Evolutionary conservation across 73 alveolate genomes (phyloP), one percentile per base, ranked within the genome.

Genomic region (Blepharisma stoltei): DNA sequence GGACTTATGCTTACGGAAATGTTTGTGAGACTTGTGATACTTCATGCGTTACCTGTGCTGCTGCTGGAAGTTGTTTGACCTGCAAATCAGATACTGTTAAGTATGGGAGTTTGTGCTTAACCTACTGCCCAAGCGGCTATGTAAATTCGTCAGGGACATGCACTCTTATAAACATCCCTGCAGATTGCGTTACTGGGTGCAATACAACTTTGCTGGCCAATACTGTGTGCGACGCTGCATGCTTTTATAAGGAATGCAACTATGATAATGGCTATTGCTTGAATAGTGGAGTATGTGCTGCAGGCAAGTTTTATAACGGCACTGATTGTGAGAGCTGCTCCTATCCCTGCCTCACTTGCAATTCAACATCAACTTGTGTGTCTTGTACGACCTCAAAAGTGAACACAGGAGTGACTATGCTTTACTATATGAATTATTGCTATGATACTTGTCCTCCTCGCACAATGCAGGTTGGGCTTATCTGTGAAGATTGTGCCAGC

Each of bases 151-250:
- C 6, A 20, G 67, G 50, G 53, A 53, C 27, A 49, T 65, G 25
- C 76, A 76, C 54, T 32, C 32, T 69, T 6, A 54, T 70, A 60
- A n/a, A 37, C 46, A 23, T 69, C 18, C 52, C 81, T 6, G 4
- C 60, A 21, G 60, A 37, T 6, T 78, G 85, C 18, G 55, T 82
- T 27, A 54, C 71, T 54, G 85, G 85, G 60, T 78, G 85, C 54
- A 37, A 14, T 0, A 1, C 0, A 6, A 60, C 81, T 9, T 68
- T 54, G 0, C 18, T 60, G 46, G 23, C 14, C 73, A 60, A 60
- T 25, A 25, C 6, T 5, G 38, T 18, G 18, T 60, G 82, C 41
- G 65, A 60, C 18, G 37, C 69, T 20, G 53, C 20, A 7, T 78
- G 85, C 38, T 27, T 18, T 6, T 43, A 14, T 7, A 37, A 55